phyloP scores from a whole-genome alignment of 495 filamentous ascomycete species.

The Penicillium paxilli region DNA sequence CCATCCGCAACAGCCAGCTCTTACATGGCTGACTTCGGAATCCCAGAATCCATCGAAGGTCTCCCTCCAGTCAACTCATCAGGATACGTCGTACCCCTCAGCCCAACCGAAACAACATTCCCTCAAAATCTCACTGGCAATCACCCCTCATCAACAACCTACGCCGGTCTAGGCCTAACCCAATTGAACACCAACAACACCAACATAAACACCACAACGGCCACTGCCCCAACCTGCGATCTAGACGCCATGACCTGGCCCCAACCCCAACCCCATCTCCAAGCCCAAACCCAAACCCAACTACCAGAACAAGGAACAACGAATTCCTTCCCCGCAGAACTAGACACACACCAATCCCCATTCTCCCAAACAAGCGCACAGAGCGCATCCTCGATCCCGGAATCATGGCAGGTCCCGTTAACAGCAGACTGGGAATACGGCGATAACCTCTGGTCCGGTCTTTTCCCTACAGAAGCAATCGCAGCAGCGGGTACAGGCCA shows the following conservation, averaged over 20 bases:
- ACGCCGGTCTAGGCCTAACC: background rate
- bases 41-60: constrained; percentile 36
- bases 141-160: background rate
- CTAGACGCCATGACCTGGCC: background rate
- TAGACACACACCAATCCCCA: constrained; percentile 23
- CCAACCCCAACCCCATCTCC: constrained; percentile 5
- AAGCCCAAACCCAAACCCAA: constrained; percentile 6
- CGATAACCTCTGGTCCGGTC: constrained; percentile 27
- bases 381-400: constrained; percentile 25
- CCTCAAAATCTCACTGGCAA: background rate
- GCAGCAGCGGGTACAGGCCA: background rate
- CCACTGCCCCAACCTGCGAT: background rate
- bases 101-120: constrained; percentile 9
- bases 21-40: constrained; percentile 15
- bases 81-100: constrained; percentile 42
- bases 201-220: background rate
- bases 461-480: constrained; percentile 24
- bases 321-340: constrained; percentile 13
- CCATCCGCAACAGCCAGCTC: constrained; percentile 3
- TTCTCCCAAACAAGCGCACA: constrained; percentile 21
- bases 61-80: constrained; percentile 39
- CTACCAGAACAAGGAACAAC: constrained; percentile 3
- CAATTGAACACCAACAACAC: background rate
- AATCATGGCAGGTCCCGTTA: constrained; percentile 41
- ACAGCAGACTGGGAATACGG: constrained; percentile 40